Evolutionary conservation across 805 yeast genomes (phyloP).

Genomic region (Cyberlindnera bimundalis): DNA sequence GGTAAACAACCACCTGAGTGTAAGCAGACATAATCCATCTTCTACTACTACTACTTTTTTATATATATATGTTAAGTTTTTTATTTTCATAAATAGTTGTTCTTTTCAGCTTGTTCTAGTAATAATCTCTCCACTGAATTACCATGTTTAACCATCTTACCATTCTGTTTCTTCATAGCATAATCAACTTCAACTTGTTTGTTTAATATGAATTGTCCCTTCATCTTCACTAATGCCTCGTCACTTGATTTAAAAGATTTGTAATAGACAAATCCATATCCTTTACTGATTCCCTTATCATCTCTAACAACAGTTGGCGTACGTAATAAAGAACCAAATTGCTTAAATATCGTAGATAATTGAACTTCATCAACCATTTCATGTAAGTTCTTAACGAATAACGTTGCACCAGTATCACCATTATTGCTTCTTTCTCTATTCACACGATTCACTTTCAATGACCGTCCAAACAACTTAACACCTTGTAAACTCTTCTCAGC

Average conservation of each 20-base stretch:
- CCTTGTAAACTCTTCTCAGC: slow-evolving; percentile 60
- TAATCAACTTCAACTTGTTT: slow-evolving; percentile 48
- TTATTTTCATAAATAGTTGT: slow-evolving; percentile 5
- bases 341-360: slow-evolving; percentile 47
- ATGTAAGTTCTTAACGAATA: slow-evolving; percentile 68
- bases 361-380: slow-evolving; percentile 59
- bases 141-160: slow-evolving; percentile 13
- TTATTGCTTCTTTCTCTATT: slow-evolving; percentile 1
- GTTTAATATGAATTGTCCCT: slow-evolving; percentile 69
- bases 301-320: slow-evolving; percentile 52
- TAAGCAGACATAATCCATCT: slow-evolving; percentile 46
- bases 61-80: neutral
- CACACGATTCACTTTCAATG: slow-evolving; percentile 56
- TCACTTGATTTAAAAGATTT: slow-evolving; percentile 68
- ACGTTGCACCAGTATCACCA: slow-evolving; percentile 56
- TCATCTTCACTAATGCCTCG: slow-evolving; percentile 62
- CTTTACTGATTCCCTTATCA: slow-evolving; percentile 45
- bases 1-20: slow-evolving; percentile 65
- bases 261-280: slow-evolving; percentile 61
- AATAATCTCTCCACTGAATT: slow-evolving; percentile 6
- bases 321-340: slow-evolving; percentile 60
- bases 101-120: slow-evolving; percentile 10
- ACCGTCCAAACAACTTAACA: slow-evolving; percentile 55
- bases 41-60: too few relatives aligned
- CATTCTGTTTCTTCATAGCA: slow-evolving; percentile 12